Evolutionary conservation across 2,329 filamentous ascomycete genomes (phyloP), one percentile per base, ranked within the genome.

Genomic region (Exophiala calicioides): DNA sequence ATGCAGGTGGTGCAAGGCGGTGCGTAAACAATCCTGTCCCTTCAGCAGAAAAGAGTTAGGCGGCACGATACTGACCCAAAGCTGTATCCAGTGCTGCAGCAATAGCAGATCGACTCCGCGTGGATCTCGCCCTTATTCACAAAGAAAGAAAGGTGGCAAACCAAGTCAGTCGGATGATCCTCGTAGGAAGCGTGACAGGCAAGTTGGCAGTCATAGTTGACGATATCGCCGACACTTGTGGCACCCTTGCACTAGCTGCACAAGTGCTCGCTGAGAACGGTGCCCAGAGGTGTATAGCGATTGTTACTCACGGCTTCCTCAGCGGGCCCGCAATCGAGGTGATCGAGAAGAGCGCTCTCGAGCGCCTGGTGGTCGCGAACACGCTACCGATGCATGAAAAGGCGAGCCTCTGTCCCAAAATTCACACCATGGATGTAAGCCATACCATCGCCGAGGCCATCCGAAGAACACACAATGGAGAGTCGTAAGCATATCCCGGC

Each of bases 211-310:
- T 97, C 63, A 82, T 97, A 39, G 90, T 97, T 36, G 90, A 96
- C 66, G 90, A 96, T 67, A 95, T 96, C 88, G 90, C 90, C 19
- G 90, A 96, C 65, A 95, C 90, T 4, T 95, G 90, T 67, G 90
- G 89, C 58, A 95, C 88, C 2, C 75, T 86, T 10, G 81, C 77
- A 67, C 96, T 96, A 73, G 91, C 90, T 2, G 90, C 90, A 10
- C 83, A 88, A 46, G 90, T 90, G 0, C 80, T 96, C 42, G 88
- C 90, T 67, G 78, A 87, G 58, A 85, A 95, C 62, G 88, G 88
- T 23, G 91, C 91, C 1, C 81, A 82, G 57, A 82, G 93, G 63
- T 90, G 94, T 32, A 87, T 94, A 53, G 91, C 91, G 20, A 93
- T 97, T 58, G 91, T 96, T 47, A 95, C 90, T 1, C 90, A 96